Evolutionary conservation across 192 early-diverging fungal genomes (phyloP).

Genomic region (Coemansia sp.): DNA sequence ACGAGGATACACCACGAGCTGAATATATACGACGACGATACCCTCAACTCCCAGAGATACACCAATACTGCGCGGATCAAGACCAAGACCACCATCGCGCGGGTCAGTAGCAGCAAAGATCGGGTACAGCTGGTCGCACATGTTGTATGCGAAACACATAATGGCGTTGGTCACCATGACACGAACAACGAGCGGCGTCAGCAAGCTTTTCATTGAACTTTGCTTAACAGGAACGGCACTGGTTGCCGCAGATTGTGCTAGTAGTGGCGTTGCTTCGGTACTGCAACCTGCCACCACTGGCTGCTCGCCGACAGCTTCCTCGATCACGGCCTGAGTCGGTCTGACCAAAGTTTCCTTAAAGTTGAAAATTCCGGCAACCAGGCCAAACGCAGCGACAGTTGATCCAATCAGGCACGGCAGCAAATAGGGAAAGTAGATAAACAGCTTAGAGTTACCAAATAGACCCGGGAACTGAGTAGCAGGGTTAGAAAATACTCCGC

Average conservation of each 20-base stretch:
- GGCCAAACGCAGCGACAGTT: conserved; percentile 61
- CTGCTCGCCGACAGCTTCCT: background rate
- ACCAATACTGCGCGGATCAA: conserved; percentile 55
- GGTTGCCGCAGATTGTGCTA: background rate
- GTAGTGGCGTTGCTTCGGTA: conserved; percentile 19
- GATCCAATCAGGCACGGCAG: conserved; percentile 77
- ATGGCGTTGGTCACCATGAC: conserved; percentile 30
- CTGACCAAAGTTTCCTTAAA: conserved; percentile 60
- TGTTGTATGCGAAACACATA: conserved; percentile 26
- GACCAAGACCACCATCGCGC: conserved; percentile 58
- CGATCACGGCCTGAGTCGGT: background rate
- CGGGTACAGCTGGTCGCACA: conserved; percentile 43
- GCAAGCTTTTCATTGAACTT: conserved; percentile 16
- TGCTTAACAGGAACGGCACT: conserved; percentile 3
- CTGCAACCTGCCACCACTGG: background rate
- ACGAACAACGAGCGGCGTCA: conserved; percentile 22
- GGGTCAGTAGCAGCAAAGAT: conserved; percentile 48
- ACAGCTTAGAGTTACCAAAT: conserved; percentile 61
- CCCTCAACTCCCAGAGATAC: conserved; percentile 49
- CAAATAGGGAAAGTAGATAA: conserved; percentile 73
- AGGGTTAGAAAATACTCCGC: conserved; percentile 78
- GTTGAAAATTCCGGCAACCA: conserved; percentile 64
- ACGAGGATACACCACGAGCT: conserved; percentile 56
- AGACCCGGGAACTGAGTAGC: conserved; percentile 63
- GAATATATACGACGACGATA: conserved; percentile 50